phyloP scores from a whole-genome alignment of 495 filamentous ascomycete genomes.

The Chaetomium tenue region DNA sequence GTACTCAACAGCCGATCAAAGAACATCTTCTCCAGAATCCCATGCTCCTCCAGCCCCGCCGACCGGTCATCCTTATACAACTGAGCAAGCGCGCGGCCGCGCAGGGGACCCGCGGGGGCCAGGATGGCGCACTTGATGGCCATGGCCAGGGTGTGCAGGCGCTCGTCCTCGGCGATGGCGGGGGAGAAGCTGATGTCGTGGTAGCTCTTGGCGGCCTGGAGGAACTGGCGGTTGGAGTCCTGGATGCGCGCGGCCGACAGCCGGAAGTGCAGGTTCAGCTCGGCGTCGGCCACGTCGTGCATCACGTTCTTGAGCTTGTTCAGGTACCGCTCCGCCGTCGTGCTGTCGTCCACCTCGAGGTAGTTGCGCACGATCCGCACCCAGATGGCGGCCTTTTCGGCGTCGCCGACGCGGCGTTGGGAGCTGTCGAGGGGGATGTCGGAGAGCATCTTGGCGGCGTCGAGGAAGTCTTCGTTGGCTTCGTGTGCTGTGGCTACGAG shows the following conservation, averaged over 20 bases:
- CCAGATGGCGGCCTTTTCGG: conserved; percentile 78
- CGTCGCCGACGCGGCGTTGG: conserved; percentile 75
- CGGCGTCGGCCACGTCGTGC: conserved; percentile 68
- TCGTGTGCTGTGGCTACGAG: conserved; percentile 83
- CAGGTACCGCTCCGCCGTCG: conserved; percentile 76
- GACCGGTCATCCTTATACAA: conserved; percentile 94
- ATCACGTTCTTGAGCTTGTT: conserved; percentile 93
- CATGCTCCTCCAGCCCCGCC: conserved; percentile 69
- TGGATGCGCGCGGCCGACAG: conserved; percentile 90
- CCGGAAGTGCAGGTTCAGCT: conserved; percentile 76
- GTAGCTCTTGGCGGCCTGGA: conserved; percentile 86
- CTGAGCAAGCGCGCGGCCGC: conserved; percentile 72
- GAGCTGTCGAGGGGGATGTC: conserved; percentile 85
- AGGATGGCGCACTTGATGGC: conserved; percentile 96
- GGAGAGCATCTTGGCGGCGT: conserved; percentile 72
- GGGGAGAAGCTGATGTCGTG: conserved; percentile 75
- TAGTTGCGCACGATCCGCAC: conserved; percentile 93
- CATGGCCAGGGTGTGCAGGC: conserved; percentile 76
- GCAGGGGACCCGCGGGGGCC: conserved; percentile 83
- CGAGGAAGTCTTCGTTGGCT: conserved; percentile 71
- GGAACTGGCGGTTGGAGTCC: conserved; percentile 83
- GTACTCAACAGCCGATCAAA: conserved; percentile 79
- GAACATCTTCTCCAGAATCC: conserved; percentile 97
- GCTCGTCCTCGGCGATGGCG: conserved; percentile 75
- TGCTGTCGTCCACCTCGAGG: conserved; percentile 91